Base-by-base conservation (phyloP, 495 filamentous ascomycete species). In the Aspergillus sclerotioniger region DNA sequence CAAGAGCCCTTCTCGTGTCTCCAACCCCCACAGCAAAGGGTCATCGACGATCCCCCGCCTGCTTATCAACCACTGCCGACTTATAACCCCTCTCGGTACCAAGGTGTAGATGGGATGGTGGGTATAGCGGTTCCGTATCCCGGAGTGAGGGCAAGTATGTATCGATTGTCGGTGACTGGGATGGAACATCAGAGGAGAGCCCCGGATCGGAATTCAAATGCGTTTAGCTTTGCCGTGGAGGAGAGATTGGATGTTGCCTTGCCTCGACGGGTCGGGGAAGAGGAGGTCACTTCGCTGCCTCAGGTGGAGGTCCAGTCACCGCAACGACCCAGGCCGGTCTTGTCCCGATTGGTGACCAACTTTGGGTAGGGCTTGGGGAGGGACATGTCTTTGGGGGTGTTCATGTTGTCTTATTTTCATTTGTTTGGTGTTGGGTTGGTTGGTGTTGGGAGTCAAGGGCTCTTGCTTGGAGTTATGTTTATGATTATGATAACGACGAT, bases 311-410 rank as follows among this genome's bases (percentile, higher is more conserved):
- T 16, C 13, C 57, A 57, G 33, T 57, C 56, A 15, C 60, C 62
- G 31, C 61, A 68, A 55, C 67, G 62, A 20, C 67, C 71, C 13
- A 77, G 74, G 33, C 76, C 76, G 8, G 70, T 74, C 10, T 56
- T 78, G 43, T 72, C 74, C 21, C 67, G 67, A 50, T 44, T 78
- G 48, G 69, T 78, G 43, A 78, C 76, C 51, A 75, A 75, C 56
- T 70, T 78, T 51, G 54, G 63, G 39, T 67, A 37, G 3, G 45
- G 3, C n/a, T 5, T 46, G 53, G 53, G 39, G 13, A 47, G 44
- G 41, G 13, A 21, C 19, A 3, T 45, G 12, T 12, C n/a, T 58
- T 51, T 53, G 1, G 5, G 37, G 6, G 41, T 50, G 32, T 53
- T 48, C 19, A 21, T 29, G 2, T 15, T 31, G 19, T 29, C 46